These are phyloP conservation scores for Excoecaria cochinchinensis DNA, from an alignment of 345 rosid species.

Conservation along the genomic window DNA sequence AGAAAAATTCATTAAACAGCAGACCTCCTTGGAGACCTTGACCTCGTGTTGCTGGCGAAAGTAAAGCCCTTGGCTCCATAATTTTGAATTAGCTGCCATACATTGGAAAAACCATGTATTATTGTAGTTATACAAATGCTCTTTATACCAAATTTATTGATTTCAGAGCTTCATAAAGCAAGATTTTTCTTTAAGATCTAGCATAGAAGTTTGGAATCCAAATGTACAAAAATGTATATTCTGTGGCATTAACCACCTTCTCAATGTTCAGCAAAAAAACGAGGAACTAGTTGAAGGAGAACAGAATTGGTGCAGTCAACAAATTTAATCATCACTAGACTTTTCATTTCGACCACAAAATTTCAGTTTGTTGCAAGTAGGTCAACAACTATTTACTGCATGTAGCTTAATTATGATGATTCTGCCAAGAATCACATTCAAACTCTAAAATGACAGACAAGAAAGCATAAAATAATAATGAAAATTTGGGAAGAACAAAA, in stretches of 20 bases:
- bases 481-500: not conserved
- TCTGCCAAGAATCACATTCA: too few species aligned
- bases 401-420: too few species aligned
- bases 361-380: too few species aligned
- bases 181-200: not conserved
- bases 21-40: conserved; percentile 65
- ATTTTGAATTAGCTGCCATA: conserved; percentile 63
- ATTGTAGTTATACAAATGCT: not conserved
- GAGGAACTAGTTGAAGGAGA: not conserved
- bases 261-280: not conserved
- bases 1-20: conserved; percentile 17
- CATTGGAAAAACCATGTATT: conserved; percentile 6
- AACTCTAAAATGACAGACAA: too few species aligned
- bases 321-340: too few species aligned
- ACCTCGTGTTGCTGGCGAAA: conserved; percentile 29
- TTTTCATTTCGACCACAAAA: too few species aligned
- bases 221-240: not conserved
- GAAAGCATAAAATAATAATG: not conserved
- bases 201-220: not conserved
- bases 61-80: conserved; percentile 78
- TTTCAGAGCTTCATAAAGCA: not conserved
- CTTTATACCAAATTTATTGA: not conserved
- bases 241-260: not conserved
- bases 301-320: not conserved
- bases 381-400: too few species aligned